Conservation (phyloP, 495 filamentous ascomycete genomes). For the Aspergillus baeticus region DNA sequence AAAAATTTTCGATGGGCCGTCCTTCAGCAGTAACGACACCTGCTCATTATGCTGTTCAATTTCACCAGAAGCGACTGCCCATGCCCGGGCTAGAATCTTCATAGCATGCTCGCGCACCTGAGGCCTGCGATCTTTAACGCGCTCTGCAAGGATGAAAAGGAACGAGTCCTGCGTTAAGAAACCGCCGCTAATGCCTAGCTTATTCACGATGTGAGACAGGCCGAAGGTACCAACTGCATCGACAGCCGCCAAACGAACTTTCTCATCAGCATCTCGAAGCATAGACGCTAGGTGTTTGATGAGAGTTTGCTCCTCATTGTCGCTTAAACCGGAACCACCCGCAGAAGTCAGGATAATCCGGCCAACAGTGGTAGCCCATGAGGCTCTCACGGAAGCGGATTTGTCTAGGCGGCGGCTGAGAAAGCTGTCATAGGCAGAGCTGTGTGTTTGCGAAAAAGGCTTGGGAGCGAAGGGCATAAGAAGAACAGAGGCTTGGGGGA, state of each 20-base stretch:
- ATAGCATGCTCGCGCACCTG: slow-evolving; percentile 82
- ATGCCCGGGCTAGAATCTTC: slow-evolving; percentile 77
- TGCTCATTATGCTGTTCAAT: slow-evolving; percentile 79
- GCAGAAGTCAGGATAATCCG: slow-evolving; percentile 81
- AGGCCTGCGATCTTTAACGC: slow-evolving; percentile 82
- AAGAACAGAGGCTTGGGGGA: slow-evolving; percentile 61
- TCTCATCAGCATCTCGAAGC: slow-evolving; percentile 86
- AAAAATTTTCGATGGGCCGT: slow-evolving; percentile 81
- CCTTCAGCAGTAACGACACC: slow-evolving; percentile 67
- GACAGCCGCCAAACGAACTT: slow-evolving; percentile 83
- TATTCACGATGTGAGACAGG: slow-evolving; percentile 74
- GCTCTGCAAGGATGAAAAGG: slow-evolving; percentile 77
- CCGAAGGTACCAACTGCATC: slow-evolving; percentile 74
- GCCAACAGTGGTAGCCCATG: slow-evolving; percentile 82
- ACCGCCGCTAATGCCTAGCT: slow-evolving; percentile 72
- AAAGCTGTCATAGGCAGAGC: slow-evolving; percentile 76
- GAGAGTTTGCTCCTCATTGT: slow-evolving; percentile 70
- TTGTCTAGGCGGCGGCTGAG: slow-evolving; percentile 83
- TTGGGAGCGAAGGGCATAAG: slow-evolving; percentile 77
- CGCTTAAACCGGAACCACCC: slow-evolving; percentile 78
- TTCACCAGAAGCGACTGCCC: slow-evolving; percentile 87
- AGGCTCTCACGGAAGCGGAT: slow-evolving; percentile 70
- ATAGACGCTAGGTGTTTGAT: slow-evolving; percentile 73
- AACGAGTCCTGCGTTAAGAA: slow-evolving; percentile 68
- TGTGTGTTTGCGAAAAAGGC: slow-evolving; percentile 78